phyloP scores from a whole-genome alignment of 2,329 filamentous ascomycete genomes.

The Ophiostoma perfectum region DNA sequence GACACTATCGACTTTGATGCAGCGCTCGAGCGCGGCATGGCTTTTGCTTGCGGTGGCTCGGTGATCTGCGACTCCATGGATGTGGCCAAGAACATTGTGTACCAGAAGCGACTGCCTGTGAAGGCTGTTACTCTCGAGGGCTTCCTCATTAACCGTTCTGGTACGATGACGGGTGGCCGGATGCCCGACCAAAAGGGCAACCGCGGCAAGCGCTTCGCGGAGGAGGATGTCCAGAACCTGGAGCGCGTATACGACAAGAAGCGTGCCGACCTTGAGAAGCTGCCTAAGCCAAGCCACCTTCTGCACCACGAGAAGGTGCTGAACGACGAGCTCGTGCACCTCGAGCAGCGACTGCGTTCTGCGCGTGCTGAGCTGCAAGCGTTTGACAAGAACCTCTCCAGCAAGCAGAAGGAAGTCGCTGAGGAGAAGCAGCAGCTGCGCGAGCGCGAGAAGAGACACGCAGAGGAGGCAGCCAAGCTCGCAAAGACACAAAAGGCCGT shows the following conservation, averaged over 20 bases:
- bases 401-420: slow-evolving; percentile 76
- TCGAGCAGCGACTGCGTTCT: slow-evolving; percentile 70
- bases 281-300: slow-evolving; percentile 73
- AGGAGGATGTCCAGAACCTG: slow-evolving; percentile 82
- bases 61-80: slow-evolving; percentile 87
- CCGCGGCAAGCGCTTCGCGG: slow-evolving; percentile 74
- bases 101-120: slow-evolving; percentile 75
- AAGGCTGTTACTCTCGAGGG: slow-evolving; percentile 94
- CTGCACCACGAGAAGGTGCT: slow-evolving; percentile 74
- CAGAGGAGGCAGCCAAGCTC: slow-evolving; percentile 64
- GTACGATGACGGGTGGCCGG: slow-evolving; percentile 92
- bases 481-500: slow-evolving; percentile 50
- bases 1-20: slow-evolving; percentile 94
- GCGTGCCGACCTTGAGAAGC: slow-evolving; percentile 67
- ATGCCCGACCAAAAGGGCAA: slow-evolving; percentile 67
- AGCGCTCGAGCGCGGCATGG: slow-evolving; percentile 83
- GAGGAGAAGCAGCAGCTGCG: slow-evolving; percentile 66
- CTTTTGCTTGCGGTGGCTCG: slow-evolving; percentile 88
- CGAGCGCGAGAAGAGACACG: slow-evolving; percentile 71
- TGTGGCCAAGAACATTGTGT: slow-evolving; percentile 85
- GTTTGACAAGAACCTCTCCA: slow-evolving; percentile 74
- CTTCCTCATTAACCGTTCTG: slow-evolving; percentile 94
- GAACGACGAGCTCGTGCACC: slow-evolving; percentile 69
- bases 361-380: slow-evolving; percentile 70
- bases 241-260: slow-evolving; percentile 69